Percentiles rank a stretch among this genome's conserved stretches.
phyloP scores from a whole-genome alignment of 2,329 filamentous ascomycete species.

The Talaromyces sp. region DNA sequence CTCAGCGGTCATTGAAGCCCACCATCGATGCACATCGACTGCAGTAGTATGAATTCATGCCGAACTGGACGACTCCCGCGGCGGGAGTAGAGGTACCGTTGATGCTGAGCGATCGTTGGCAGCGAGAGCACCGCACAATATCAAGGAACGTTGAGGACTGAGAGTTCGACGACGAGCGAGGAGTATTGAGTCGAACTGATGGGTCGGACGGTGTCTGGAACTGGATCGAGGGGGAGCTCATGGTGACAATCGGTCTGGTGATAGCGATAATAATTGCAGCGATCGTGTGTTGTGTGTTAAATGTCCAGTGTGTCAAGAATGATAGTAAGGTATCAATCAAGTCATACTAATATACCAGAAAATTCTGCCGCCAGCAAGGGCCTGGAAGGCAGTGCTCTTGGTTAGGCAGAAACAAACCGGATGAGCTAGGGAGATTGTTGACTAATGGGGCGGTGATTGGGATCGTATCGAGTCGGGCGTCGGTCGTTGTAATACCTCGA shows the following conservation, averaged over 20 bases:
- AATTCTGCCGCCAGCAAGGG: not conserved
- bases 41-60: constrained; percentile 51
- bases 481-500: not conserved
- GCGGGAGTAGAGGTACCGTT: constrained; percentile 26
- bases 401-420: constrained; percentile 4
- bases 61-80: constrained; percentile 43
- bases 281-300: not conserved
- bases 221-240: constrained; percentile 38
- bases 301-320: not conserved
- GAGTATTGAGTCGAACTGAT: constrained; percentile 23
- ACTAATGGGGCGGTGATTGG: not conserved
- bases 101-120: constrained; percentile 47
- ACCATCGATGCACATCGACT: constrained; percentile 45
- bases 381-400: not conserved
- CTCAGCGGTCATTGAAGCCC: constrained; percentile 41
- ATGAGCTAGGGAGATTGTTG: constrained; percentile 1
- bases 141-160: constrained; percentile 28
- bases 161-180: constrained; percentile 26
- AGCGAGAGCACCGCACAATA: constrained; percentile 48
- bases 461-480: not conserved
- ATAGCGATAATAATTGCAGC: not conserved
- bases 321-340: not conserved
- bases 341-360: not conserved
- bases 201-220: constrained; percentile 30
- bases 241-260: constrained; percentile 19